Evolutionary conservation across 176 grass and related monocot species (phyloP).

Genomic region (Dactylis glomerata): DNA sequence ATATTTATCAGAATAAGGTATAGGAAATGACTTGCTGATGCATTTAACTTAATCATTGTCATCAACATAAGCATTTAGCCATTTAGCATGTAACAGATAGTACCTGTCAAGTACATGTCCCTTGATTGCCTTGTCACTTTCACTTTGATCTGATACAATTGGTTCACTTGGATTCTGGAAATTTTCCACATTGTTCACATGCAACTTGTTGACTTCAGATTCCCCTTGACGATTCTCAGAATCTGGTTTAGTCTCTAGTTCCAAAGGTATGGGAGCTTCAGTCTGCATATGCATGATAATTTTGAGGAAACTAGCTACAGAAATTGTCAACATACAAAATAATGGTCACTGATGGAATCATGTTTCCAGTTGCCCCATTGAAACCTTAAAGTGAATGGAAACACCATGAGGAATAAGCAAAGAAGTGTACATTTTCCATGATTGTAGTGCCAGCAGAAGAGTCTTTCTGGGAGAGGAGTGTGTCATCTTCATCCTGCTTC

Average conservation of each 20-base stretch:
- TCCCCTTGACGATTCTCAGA: constrained; percentile 18
- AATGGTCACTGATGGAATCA: constrained; percentile 12
- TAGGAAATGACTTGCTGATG: constrained; percentile 8
- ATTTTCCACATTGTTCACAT: constrained; percentile 20
- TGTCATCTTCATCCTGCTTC: constrained; percentile 9
- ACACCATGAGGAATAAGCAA: background rate
- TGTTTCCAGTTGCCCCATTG: background rate
- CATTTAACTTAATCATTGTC: background rate
- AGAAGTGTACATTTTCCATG: constrained; percentile 18
- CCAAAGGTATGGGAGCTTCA: constrained; percentile 24
- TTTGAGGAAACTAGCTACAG: constrained; percentile 6
- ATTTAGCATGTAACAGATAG: constrained; percentile 30
- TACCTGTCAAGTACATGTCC: constrained; percentile 46
- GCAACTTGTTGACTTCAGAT: constrained; percentile 11
- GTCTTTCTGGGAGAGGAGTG: background rate
- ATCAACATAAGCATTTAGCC: constrained; percentile 16
- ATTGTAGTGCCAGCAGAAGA: constrained; percentile 5
- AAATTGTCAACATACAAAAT: constrained; percentile 25
- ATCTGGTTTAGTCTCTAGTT: constrained; percentile 31
- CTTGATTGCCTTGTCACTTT: constrained; percentile 24
- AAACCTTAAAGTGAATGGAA: constrained; percentile 2
- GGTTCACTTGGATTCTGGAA: constrained; percentile 22
- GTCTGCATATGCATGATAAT: constrained; percentile 38
- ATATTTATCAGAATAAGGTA: background rate
- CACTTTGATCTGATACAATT: constrained; percentile 26